Percentiles rank a stretch among this genome's conserved stretches.
phyloP scores from a whole-genome alignment of 176 grass and related monocot species.

The sorghum (Sorghum bicolor) region Sorghum_bicolor_NCBIv3 NC_012873.2:57246001-57246500 shows the following conservation, averaged over 20 bases:
- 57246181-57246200: neutral
- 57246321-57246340: too few species aligned
- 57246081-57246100: slow-evolving; percentile 73
- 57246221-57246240: neutral
- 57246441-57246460: too few species aligned
- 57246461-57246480: too few species aligned
- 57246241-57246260: neutral
- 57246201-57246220: neutral
- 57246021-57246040: slow-evolving; percentile 48
- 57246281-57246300: too few species aligned
- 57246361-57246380: too few species aligned
- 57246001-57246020: slow-evolving; percentile 80
- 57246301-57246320: too few species aligned
- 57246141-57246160: slow-evolving; percentile 95
- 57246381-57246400: too few species aligned
- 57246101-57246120: slow-evolving; percentile 54
- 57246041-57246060: slow-evolving; percentile 68
- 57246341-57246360: too few species aligned
- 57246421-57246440: too few species aligned
- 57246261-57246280: neutral
- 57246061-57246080: slow-evolving; percentile 83
- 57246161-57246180: neutral
- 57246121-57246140: slow-evolving; percentile 93
- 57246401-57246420: too few species aligned
- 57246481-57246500: too few species aligned